Evolutionary conservation across 805 yeast genomes (phyloP), one percentile per base, ranked within the genome.

Genomic region (Candida piceae): DNA sequence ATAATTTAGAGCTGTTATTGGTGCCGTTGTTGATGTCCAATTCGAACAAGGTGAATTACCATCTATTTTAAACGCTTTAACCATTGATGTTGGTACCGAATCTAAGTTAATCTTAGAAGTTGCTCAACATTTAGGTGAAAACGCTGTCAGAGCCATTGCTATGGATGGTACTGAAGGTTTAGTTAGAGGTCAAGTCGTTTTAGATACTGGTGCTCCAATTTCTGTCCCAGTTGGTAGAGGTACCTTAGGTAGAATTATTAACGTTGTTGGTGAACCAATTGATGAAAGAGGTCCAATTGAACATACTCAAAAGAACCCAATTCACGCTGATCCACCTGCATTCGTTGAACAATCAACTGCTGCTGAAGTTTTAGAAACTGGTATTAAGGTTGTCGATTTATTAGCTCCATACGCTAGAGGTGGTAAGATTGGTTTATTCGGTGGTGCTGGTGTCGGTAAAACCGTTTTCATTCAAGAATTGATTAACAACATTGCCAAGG

Each of bases 371-470:
- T 81, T 93, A 66, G 98, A 89, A 78, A 90, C 98, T 53, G 97
- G 98, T 87, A 90, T 90, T 70, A 90, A 90, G 81, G 98, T 90
- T 71, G 98, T 90, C 75, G 98, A 90, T 70, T 78, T 90, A 66
- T 80, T 90, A 57, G 98, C 98, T 58, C 98, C 98, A 59, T 90
- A 90, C 78, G 97, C 98, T 67, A 88, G 97, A 86, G 98, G 98
- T 86, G 98, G 98, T 86, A 90, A 90, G 83, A 90, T 90, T 87
- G 98, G 98, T 83, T 82, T 90, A 66, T 90, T 90, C 84, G 98
- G 98, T 79, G 98, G 98, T 90, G 98, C 98, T 72, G 98, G 98
- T 90, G 98, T 90, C 85, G 98, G 98, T 76, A 90, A 90, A 76
- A 90, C 98, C 72, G 98, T 90, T 51, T 90, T 90, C 76, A 90